Evolutionary conservation across 148 eudicot species (phyloP), one percentile per base, ranked within the genome.

Genomic region (Limonium bicolor): DNA sequence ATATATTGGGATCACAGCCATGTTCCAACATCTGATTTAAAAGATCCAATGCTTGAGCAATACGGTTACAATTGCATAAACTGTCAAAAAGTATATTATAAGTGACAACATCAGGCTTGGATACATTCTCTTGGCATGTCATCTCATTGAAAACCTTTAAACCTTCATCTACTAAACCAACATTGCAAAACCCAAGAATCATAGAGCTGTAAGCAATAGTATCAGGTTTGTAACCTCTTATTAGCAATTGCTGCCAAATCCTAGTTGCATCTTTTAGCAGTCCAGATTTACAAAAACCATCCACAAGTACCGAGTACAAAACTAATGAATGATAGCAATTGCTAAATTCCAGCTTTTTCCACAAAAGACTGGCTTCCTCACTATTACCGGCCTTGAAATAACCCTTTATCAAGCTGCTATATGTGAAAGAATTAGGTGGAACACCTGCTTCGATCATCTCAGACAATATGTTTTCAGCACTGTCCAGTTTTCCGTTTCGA

Each of bases 401-500:
- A 27, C 97, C 94, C 53, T 49, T 80, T 64, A 88, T 74, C 54
- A 88, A 61, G 46, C 86, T 80, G 59, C 94, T 69, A 53, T 88
- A 88, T 7, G 92, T 72, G 55, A 50, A 70, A 36, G 75, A 69
- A 74, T 83, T 88, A 25, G 97, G 97, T n/a, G 38, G 24, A 47
- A 59, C 40, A 38, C 94, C 94, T 37, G 29, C 46, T 32, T 61
- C 54, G 7, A 68, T 42, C 92, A 88, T 88, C 60, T 77, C 70
- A 32, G 41, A 57, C 41, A 80, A 43, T 46, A 72, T 48, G 46
- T 72, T 66, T 58, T 60, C 64, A 36, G 94, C 94, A 68, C 72
- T 79, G 34, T 67, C 58, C 1, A 75, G 71, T 64, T 67, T 77
- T 35, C 74, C 81, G 35, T 51, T 72, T 53, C 60, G 58, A 28